Base-by-base conservation (phyloP, 23 red algal genomes). In the Gracilariopsis chorda region DNA sequence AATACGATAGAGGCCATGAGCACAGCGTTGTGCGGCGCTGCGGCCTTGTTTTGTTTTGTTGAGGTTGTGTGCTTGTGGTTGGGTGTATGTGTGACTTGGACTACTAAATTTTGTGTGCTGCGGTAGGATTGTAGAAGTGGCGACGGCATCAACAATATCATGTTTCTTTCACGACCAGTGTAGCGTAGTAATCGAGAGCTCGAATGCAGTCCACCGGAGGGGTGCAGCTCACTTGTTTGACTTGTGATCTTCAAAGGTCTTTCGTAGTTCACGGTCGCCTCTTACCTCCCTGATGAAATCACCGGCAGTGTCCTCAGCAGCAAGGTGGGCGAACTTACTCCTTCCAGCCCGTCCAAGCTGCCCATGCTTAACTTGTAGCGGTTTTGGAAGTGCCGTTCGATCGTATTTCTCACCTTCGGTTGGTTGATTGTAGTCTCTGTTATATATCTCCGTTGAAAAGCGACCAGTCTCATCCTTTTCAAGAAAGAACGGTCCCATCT, bases 401-500 rank as follows among this genome's bases (percentile, higher is more conserved):
- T 77, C 48, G 13, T 73, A 55, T 35, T 58, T 58, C 46, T 89
- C 85, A 33, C 69, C 68, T 16, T 76, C 58, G 14, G 85, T 89
- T 23, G 61, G 59, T 70, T 61, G 65, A 69, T 46, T 89, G 36
- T 89, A 78, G 55, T 89, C 85, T 29, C 85, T 55, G 69, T 89
- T 89, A 59, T 89, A 89, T 34, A 89, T 89, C 3, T 89, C 85
- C 85, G 76, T 46, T 19, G 48, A 44, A 64, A 73, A 89, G 20
- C 68, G 65, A 27, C 85, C 85, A 51, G 37, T 65, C 41, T 77
- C 68, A 44, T 77, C 39, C 43, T 65, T 89, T 21, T 89, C 85
- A 67, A 89, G 51, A 42, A 89, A 89, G 39, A 89, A 89, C 0
- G 85, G 85, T 19, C 85, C 85, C n/a, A 77, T 72, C 57, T 89